Conservation (phyloP, 352 stramenopile species). For the Thraustochytrium striatum region DNA sequence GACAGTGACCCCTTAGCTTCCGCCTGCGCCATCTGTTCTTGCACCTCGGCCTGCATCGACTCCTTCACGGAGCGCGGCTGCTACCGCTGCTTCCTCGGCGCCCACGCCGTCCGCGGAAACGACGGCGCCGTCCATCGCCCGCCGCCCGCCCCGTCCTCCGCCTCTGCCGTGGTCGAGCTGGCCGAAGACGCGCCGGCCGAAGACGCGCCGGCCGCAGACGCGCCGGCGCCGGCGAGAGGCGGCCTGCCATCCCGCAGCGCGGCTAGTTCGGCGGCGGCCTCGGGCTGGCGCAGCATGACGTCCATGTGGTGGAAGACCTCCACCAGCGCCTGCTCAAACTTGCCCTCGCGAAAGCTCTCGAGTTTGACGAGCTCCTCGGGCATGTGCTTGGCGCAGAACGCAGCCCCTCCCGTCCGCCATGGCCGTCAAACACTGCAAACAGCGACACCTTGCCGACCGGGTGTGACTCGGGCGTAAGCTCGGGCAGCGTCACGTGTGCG, state of each 20-base stretch:
- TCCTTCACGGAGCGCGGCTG: neutral
- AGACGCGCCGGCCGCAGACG: no score
- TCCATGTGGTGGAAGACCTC: conserved; percentile 56
- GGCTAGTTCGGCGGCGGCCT: conserved; percentile 29
- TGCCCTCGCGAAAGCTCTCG: conserved; percentile 50
- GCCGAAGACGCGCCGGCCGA: no score
- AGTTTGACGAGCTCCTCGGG: conserved; percentile 53
- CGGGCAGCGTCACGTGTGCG: conserved; percentile 51
- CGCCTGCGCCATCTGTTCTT: conserved; percentile 25
- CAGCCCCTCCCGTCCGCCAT: conserved; percentile 53
- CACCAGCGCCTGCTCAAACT: conserved; percentile 52
- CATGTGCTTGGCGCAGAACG: conserved; percentile 54
- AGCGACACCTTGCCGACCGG: neutral
- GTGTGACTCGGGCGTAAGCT: neutral
- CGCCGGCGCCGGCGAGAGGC: no score
- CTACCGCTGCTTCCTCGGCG: no score
- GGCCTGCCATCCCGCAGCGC: conserved; percentile 13
- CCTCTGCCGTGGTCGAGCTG: no score
- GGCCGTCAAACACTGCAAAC: conserved; percentile 57
- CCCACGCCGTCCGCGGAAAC: no score
- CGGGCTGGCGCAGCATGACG: conserved; percentile 49
- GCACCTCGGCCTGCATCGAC: conserved; percentile 34
- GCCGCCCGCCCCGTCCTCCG: no score
- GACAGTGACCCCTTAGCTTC: conserved; percentile 31
- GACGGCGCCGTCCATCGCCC: no score